Evolutionary conservation across 495 filamentous ascomycete genomes (phyloP).

Genomic region (Podospora appendiculata): DNA sequence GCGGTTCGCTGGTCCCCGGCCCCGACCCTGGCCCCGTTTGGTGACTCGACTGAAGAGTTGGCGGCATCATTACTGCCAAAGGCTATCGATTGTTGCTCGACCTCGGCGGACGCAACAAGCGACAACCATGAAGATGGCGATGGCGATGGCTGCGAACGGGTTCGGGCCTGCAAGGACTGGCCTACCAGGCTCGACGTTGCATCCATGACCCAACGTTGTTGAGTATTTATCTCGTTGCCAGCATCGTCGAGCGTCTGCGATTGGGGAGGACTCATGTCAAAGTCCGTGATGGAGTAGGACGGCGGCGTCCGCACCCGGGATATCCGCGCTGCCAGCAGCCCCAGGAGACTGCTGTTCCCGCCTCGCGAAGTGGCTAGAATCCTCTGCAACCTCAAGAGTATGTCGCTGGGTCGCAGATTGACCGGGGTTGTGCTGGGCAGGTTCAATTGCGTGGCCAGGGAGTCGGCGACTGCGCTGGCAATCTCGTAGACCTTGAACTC

Average conservation of each 20-base stretch:
- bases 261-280: background rate
- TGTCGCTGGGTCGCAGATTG: slow-evolving; percentile 17
- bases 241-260: slow-evolving; percentile 5
- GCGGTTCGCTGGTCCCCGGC: background rate
- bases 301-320: slow-evolving; percentile 3
- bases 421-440: slow-evolving; percentile 5
- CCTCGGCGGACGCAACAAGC: slow-evolving; percentile 9
- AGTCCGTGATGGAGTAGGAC: background rate
- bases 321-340: slow-evolving; percentile 24
- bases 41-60: background rate
- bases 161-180: background rate
- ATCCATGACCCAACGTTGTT: background rate
- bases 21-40: background rate
- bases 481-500: slow-evolving; percentile 42
- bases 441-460: slow-evolving; percentile 21
- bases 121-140: slow-evolving; percentile 10
- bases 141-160: background rate
- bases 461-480: slow-evolving; percentile 38
- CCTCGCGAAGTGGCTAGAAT: slow-evolving; percentile 28
- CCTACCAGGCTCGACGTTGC: background rate
- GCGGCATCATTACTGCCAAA: background rate
- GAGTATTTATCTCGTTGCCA: background rate
- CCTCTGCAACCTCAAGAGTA: slow-evolving; percentile 25
- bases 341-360: slow-evolving; percentile 23
- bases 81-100: slow-evolving; percentile 4